Base-by-base conservation (phyloP, 768 basidiomycete genomes). In the Lactarius psammicola region DNA sequence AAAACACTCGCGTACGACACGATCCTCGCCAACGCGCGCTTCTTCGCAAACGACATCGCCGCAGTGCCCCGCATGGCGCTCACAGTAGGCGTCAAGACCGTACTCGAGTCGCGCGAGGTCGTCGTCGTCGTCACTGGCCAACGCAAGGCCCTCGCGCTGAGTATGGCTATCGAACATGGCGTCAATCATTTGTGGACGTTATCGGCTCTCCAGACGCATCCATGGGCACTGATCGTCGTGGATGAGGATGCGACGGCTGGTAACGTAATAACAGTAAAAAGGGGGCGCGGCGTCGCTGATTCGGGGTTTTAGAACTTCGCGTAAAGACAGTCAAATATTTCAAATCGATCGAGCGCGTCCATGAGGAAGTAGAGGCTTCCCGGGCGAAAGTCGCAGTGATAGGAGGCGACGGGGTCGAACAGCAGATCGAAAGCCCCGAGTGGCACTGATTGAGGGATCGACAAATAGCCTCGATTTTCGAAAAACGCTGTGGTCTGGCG, bases 1-100 rank as follows among this genome's bases (percentile, higher is more conserved):
- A 95, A 95, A 78, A 95, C 94, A 0, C 86, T 95, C 62, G 92
- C 94, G 28, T 92, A 93, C 72, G 93, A 93, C 74, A 95, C 94
- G 44, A 94, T 95, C 77, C 86, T 94, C 64, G 93, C 92, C 69
- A 95, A 95, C 72, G 92, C 93, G 23, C 90, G 94, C 54, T 95
- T 95, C 81, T 95, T 95, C 81, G 84, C 86, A 68, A 87, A 91
- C 71, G 87, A 95, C 73, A 79, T 94, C 68, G 81, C 84, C 46
- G 83, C 85, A 61, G 90, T 92, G 13, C 90, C 90, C 17, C 84
- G 87, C 57, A 94, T 94, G 91, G 93, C 94, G 0, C 81, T 95
- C 67, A 95, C 93, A 3, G 92, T 95, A 56, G 94, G 94, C 62
- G 92, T 95, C 33, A 87, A 85, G 20, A 95, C 94, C 38, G 90